Percentiles rank a stretch among this genome's conserved stretches.
These are phyloP conservation scores for Cladorrhinum sp. DNA, from an alignment of 2,329 filamentous ascomycete genomes.

Conservation along the genomic window DNA sequence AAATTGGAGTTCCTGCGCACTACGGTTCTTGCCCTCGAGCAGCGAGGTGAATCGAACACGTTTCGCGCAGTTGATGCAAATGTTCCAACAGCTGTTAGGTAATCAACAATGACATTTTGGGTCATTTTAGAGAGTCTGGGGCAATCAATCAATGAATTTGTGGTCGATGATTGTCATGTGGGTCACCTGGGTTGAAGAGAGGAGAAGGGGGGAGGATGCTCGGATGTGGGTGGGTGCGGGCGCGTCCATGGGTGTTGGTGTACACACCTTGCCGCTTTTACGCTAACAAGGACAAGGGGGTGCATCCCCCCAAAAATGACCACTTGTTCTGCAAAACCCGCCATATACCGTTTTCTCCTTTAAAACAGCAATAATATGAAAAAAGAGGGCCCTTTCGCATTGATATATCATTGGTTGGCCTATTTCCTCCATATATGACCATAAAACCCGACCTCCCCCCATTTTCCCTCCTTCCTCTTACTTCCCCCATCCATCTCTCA, in stretches of 20 bases:
- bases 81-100: background rate
- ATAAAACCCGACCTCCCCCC: conserved; percentile 6
- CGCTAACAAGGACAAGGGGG: background rate
- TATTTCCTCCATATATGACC: background rate
- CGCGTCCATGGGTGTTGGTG: background rate
- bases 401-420: background rate
- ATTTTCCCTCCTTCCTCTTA: background rate
- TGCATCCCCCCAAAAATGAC: background rate
- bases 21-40: background rate
- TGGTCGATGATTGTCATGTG: background rate
- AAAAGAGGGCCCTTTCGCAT: background rate
- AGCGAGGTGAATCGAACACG: background rate
- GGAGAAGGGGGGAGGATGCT: background rate
- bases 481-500: conserved; percentile 2
- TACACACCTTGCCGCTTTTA: conserved; percentile 4
- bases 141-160: background rate
- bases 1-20: too few relatives aligned
- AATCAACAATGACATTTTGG: background rate
- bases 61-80: background rate
- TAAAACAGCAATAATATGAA: background rate
- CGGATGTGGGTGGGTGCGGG: conserved; percentile 1
- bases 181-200: background rate
- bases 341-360: background rate
- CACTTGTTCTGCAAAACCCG: background rate
- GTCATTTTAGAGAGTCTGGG: background rate